Percentiles rank a stretch among this genome's conserved stretches.
Evolutionary conservation across 2,329 filamentous ascomycete genomes (phyloP).

Genomic region (Cercospora sp.): DNA sequence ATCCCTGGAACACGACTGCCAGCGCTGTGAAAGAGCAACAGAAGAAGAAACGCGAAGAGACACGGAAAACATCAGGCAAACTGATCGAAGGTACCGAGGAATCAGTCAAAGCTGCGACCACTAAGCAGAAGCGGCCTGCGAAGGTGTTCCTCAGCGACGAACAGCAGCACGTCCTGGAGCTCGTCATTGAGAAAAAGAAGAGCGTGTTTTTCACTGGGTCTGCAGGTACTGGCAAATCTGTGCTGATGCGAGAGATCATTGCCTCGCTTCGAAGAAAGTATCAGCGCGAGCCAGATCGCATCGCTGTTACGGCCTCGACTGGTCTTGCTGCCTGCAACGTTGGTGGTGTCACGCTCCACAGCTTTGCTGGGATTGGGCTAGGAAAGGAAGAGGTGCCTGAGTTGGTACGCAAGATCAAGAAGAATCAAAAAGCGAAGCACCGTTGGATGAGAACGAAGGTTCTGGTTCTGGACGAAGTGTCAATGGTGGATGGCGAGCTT

Average conservation of each 20-base stretch:
- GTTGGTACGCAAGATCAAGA: slow-evolving; percentile 85
- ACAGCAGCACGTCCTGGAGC: slow-evolving; percentile 76
- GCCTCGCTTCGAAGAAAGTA: slow-evolving; percentile 74
- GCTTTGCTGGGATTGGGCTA: slow-evolving; percentile 90
- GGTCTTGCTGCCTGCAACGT: slow-evolving; percentile 96
- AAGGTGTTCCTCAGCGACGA: slow-evolving; percentile 78
- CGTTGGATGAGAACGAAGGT: slow-evolving; percentile 87
- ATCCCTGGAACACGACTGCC: slow-evolving; percentile 71
- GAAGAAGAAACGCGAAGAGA: slow-evolving; percentile 67
- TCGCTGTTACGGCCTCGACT: slow-evolving; percentile 93
- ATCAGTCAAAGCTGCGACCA: slow-evolving; percentile 50
- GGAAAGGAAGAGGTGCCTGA: slow-evolving; percentile 82
- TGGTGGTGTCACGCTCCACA: slow-evolving; percentile 91
- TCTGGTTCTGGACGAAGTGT: slow-evolving; percentile 90
- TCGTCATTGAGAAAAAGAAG: slow-evolving; percentile 76
- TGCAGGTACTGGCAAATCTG: slow-evolving; percentile 91
- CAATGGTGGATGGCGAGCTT: slow-evolving; percentile 96
- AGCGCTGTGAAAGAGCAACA: slow-evolving; percentile 76
- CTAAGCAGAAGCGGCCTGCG: slow-evolving; percentile 50
- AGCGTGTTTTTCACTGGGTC: slow-evolving; percentile 99
- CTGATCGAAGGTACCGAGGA: slow-evolving; percentile 48
- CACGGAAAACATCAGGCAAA: slow-evolving; percentile 54
- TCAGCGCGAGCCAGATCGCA: slow-evolving; percentile 71
- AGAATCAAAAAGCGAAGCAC: slow-evolving; percentile 81
- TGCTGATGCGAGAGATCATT: slow-evolving; percentile 91